phyloP scores from a whole-genome alignment of 177 flowering plant genomes.

The Telopea speciosissima region DNA sequence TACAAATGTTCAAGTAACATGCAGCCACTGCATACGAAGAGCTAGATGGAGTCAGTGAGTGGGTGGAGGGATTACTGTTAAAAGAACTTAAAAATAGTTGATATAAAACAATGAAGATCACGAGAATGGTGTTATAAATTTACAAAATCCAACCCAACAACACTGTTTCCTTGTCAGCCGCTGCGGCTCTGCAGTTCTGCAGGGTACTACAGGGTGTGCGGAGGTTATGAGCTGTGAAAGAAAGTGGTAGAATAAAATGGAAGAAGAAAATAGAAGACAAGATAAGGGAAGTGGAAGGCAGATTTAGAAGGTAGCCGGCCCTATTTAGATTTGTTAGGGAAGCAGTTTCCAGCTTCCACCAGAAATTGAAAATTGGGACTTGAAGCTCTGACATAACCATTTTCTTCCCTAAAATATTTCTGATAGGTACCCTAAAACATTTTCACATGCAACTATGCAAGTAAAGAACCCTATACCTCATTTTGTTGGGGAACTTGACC shows the following conservation, averaged over 20 bases:
- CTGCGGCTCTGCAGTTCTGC: conserved; percentile 5
- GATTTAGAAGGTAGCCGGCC: conserved; percentile 21
- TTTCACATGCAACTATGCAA: conserved; percentile 14
- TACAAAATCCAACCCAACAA: conserved; percentile 12
- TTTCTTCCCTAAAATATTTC: conserved; percentile 5
- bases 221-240: conserved; percentile 3
- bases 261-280: conserved; percentile 1
- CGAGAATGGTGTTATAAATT: conserved; percentile 41
- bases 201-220: neutral
- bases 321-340: neutral
- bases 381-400: conserved; percentile 32
- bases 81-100: neutral
- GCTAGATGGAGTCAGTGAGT: too few relatives aligned
- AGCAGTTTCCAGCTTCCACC: conserved; percentile 3
- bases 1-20: too few relatives aligned
- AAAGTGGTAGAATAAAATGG: neutral
- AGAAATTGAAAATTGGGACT: conserved; percentile 34
- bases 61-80: too few relatives aligned
- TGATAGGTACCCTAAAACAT: conserved; percentile 4
- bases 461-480: too few relatives aligned
- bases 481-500: too few relatives aligned
- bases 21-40: too few relatives aligned
- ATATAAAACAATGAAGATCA: conserved; percentile 39
- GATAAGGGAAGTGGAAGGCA: conserved; percentile 13
- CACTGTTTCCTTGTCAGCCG: conserved; percentile 22